Percentiles rank a stretch among this genome's conserved stretches.
Conservation (phyloP, 768 basidiomycete genomes). For the Panaeolus papilionaceus region DNA sequence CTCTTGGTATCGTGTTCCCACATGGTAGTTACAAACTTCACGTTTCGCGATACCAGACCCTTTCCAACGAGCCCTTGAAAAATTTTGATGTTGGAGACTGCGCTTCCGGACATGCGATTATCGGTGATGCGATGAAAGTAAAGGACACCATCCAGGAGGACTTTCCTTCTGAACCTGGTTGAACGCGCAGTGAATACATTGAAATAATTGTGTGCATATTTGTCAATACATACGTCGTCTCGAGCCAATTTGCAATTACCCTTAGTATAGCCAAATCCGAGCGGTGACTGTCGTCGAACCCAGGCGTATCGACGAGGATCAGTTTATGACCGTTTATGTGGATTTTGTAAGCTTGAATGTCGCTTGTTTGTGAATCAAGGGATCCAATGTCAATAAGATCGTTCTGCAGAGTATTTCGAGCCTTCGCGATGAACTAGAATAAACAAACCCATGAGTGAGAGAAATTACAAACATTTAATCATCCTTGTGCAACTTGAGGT, state of each 20-base stretch:
- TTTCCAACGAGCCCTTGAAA: constrained; percentile 21
- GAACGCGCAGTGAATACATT: too few relatives aligned
- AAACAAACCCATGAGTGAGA: background rate
- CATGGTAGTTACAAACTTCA: constrained; percentile 25
- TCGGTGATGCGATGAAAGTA: constrained; percentile 18
- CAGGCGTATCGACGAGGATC: background rate
- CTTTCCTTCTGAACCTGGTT: constrained; percentile 5
- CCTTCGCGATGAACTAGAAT: background rate
- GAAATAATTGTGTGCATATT: too few relatives aligned
- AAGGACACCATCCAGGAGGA: background rate
- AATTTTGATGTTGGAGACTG: constrained; percentile 15
- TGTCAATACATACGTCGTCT: background rate
- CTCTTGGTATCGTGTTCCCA: constrained; percentile 17
- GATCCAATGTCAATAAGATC: background rate
- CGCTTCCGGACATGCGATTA: constrained; percentile 16
- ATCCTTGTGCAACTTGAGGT: background rate
- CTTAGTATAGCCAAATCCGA: background rate
- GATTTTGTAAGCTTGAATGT: background rate
- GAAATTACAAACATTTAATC: background rate
- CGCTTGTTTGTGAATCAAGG: background rate
- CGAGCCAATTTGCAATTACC: background rate
- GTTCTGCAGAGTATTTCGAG: background rate
- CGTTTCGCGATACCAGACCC: constrained; percentile 13
- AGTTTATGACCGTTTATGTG: background rate
- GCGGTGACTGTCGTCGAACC: background rate